phyloP scores from a whole-genome alignment of 768 basidiomycete genomes.

The Pholiota microspora region DNA sequence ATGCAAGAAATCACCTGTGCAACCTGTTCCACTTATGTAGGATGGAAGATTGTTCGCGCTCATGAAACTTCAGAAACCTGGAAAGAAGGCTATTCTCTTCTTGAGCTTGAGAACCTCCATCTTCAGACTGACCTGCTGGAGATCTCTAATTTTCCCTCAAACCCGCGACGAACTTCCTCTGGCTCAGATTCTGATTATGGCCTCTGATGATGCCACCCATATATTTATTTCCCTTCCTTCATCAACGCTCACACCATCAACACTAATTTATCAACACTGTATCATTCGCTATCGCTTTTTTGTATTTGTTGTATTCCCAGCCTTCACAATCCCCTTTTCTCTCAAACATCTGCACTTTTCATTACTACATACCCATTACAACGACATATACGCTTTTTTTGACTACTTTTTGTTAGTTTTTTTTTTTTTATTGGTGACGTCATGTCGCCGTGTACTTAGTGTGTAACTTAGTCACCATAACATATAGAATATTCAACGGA shows the following conservation, averaged over 20 bases:
- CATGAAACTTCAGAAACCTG: conserved; percentile 56
- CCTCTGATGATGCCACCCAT: conserved; percentile 10
- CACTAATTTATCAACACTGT: neutral
- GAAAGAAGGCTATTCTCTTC: conserved; percentile 58
- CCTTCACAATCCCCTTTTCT: neutral
- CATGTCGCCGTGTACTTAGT: neutral
- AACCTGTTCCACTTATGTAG: conserved; percentile 50
- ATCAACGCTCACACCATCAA: neutral
- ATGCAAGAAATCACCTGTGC: conserved; percentile 56
- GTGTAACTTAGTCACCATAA: neutral
- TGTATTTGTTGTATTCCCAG: neutral
- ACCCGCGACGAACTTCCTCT: conserved; percentile 26
- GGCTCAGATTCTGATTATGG: conserved; percentile 36
- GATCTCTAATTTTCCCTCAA: conserved; percentile 13
- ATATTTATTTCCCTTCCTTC: neutral
- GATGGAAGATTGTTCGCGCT: conserved; percentile 62
- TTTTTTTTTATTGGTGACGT: neutral
- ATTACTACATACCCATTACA: neutral
- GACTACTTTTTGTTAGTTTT: neutral
- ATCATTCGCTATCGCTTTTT: neutral
- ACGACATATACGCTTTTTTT: neutral
- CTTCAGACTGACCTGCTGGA: conserved; percentile 21
- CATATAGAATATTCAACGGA: neutral
- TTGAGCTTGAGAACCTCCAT: conserved; percentile 55
- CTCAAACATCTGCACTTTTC: neutral